Evolutionary conservation across 2,329 filamentous ascomycete genomes (phyloP).

Genomic region (Dothidotthia symphoricarpi): DNA sequence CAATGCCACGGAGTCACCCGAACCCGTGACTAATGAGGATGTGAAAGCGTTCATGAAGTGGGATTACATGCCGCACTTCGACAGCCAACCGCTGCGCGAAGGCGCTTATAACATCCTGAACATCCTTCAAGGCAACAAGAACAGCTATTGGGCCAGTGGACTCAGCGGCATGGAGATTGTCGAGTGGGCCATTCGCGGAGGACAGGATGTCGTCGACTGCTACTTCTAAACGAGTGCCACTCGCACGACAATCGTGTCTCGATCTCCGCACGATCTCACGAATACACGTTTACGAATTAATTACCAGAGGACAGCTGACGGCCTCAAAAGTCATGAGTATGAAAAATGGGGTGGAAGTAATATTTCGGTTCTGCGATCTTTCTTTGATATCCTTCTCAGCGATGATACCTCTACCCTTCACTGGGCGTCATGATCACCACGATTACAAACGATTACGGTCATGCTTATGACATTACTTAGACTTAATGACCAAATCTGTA

Average conservation of each 20-base stretch:
- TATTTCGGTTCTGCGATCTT: no score
- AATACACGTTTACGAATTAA: no score
- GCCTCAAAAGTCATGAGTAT: no score
- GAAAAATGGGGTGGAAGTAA: no score
- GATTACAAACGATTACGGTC: no score
- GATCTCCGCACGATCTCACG: neutral
- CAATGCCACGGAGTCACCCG: slow-evolving; percentile 23
- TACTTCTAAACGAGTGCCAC: slow-evolving; percentile 25
- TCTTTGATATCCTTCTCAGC: no score
- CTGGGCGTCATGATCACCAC: no score
- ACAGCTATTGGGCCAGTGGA: slow-evolving; percentile 40
- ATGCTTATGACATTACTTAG: no score
- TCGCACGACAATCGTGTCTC: neutral
- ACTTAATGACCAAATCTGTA: no score
- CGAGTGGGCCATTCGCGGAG: slow-evolving; percentile 38
- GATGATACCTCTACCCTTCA: no score
- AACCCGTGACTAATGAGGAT: slow-evolving; percentile 21
- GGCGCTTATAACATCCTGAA: slow-evolving; percentile 36
- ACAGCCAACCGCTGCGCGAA: slow-evolving; percentile 22
- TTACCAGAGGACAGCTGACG: no score
- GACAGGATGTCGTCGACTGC: slow-evolving; percentile 36
- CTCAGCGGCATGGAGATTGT: slow-evolving; percentile 42
- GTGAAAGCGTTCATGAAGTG: slow-evolving; percentile 40
- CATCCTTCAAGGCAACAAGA: slow-evolving; percentile 37
- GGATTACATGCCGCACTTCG: slow-evolving; percentile 43